A percentile compares a stretch with the other conserved stretches of the same genome.
These are phyloP conservation scores for Ceratocystis ficicola DNA, from an alignment of 2,329 filamentous ascomycete species.

Conservation along the genomic window DNA sequence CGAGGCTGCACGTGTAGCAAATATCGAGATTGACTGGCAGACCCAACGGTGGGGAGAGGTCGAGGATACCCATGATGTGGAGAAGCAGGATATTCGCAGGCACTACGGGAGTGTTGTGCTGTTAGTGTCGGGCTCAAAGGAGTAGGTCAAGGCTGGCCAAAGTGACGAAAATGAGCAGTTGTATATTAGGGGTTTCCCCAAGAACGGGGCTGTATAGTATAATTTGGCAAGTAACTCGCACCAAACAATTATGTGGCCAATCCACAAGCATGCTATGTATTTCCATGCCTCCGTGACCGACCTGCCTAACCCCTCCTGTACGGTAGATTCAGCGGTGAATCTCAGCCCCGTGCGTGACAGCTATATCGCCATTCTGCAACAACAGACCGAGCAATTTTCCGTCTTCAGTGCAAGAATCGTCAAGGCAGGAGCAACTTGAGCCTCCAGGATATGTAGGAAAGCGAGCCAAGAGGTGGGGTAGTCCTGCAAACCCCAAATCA, in stretches of 20 bases:
- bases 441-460: slow-evolving; percentile 46
- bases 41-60: slow-evolving; percentile 88
- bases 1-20: slow-evolving; percentile 65
- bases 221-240: background rate
- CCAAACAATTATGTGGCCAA: background rate
- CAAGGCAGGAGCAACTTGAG: slow-evolving; percentile 36
- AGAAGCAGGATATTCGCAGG: slow-evolving; percentile 74
- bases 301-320: slow-evolving; percentile 12
- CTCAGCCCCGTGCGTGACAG: slow-evolving; percentile 48
- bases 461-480: slow-evolving; percentile 47
- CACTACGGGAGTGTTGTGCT: slow-evolving; percentile 81
- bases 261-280: background rate
- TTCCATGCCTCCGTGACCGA: background rate
- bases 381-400: slow-evolving; percentile 30
- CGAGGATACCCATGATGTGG: slow-evolving; percentile 94
- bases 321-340: slow-evolving; percentile 40
- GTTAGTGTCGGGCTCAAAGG: slow-evolving; percentile 52
- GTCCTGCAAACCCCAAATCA: slow-evolving; percentile 52
- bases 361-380: slow-evolving; percentile 51
- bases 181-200: slow-evolving; percentile 1
- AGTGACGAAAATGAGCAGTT: background rate
- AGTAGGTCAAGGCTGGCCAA: background rate
- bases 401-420: slow-evolving; percentile 7
- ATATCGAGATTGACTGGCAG: slow-evolving; percentile 81
- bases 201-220: slow-evolving; percentile 11